A percentile compares a stretch with the other conserved stretches of the same genome.
Conservation (phyloP, 257 asterid species). For the Petrea volubilis region DNA sequence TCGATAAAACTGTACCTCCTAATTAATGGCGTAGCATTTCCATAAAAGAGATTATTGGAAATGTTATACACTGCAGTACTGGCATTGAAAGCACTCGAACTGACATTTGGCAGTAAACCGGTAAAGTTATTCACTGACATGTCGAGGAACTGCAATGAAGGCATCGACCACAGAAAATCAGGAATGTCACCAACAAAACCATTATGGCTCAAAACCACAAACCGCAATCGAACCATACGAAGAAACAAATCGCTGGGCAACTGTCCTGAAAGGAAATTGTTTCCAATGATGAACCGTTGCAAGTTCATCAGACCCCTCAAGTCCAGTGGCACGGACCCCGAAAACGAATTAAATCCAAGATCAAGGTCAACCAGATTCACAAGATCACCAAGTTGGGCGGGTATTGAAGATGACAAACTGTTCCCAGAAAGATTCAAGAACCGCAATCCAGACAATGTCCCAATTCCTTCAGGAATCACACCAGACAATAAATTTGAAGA, state of each 20-base stretch:
- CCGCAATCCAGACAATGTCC: conserved; percentile 55
- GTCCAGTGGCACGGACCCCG: conserved; percentile 56
- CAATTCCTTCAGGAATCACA: conserved; percentile 58
- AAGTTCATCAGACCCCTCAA: conserved; percentile 61
- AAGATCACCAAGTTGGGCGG: conserved; percentile 74
- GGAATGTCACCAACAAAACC: conserved; percentile 56
- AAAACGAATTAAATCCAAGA: conserved; percentile 66
- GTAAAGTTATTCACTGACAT: conserved; percentile 77
- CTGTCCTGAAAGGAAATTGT: conserved; percentile 56
- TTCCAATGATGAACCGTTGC: conserved; percentile 48
- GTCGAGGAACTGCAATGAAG: conserved; percentile 63
- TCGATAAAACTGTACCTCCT: conserved; percentile 54
- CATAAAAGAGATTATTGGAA: conserved; percentile 71
- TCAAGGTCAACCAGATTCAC: conserved; percentile 73
- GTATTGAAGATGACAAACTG: conserved; percentile 74
- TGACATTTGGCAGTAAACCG: conserved; percentile 57
- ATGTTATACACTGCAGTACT: conserved; percentile 49
- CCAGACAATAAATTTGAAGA: conserved; percentile 73
- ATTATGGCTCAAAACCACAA: conserved; percentile 54
- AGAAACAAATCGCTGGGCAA: conserved; percentile 54
- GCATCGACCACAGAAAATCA: conserved; percentile 61
- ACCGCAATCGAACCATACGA: conserved; percentile 48
- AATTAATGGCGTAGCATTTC: conserved; percentile 54
- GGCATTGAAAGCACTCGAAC: conserved; percentile 33
- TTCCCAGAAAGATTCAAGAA: conserved; percentile 72